Percentiles rank a stretch among this genome's conserved stretches.
phyloP scores from a whole-genome alignment of 345 rosid genomes.

The Murraya paniculata region DNA sequence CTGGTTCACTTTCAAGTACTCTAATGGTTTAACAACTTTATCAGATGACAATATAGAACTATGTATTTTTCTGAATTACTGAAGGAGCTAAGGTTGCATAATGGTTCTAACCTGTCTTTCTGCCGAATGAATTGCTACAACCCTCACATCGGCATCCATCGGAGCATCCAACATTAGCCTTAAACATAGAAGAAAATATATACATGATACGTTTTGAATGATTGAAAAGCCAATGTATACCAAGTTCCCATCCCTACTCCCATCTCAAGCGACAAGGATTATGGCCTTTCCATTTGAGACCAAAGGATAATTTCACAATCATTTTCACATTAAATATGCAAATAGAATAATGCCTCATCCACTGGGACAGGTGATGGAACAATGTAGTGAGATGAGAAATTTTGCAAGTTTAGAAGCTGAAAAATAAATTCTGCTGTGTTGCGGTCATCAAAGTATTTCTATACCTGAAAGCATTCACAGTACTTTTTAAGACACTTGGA shows the following conservation, averaged over 20 bases:
- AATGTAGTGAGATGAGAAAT: neutral
- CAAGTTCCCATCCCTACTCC: neutral
- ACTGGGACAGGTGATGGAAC: neutral
- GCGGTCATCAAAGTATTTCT: neutral
- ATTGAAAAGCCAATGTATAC: neutral
- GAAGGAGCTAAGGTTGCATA: neutral
- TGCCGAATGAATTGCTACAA: conserved; percentile 37
- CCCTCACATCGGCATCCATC: conserved; percentile 44
- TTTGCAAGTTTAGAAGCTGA: neutral
- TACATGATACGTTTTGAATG: neutral
- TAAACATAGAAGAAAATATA: conserved; percentile 3
- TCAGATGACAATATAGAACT: neutral
- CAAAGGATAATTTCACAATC: neutral
- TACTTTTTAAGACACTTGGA: conserved; percentile 47
- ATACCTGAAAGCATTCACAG: conserved; percentile 55
- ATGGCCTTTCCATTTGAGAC: neutral
- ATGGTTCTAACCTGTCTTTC: conserved; percentile 27
- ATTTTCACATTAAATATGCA: neutral
- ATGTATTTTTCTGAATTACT: neutral
- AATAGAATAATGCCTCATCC: neutral
- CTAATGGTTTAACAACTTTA: neutral
- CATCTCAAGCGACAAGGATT: neutral
- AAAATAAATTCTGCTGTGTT: neutral
- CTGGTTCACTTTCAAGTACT: neutral
- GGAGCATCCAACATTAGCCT: conserved; percentile 49